Conservation (phyloP, 371 early-diverging fungal genomes). For the Batrachochytrium dendrobatidis region DNA sequence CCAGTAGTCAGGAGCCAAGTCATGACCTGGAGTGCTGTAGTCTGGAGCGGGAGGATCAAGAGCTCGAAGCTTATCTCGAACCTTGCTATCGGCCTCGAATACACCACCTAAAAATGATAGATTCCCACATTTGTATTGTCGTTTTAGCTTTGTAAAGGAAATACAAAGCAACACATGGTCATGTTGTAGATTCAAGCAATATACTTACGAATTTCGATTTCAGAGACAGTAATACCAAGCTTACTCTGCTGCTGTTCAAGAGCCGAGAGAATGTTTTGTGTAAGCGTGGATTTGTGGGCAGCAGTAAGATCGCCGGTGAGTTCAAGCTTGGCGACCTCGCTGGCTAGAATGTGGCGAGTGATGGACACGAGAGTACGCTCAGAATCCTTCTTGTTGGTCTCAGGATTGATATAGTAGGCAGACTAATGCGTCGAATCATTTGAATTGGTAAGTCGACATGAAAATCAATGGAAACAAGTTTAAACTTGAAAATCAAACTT, state of each 20-base stretch:
- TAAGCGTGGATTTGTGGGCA: constrained; percentile 19
- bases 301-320: constrained; percentile 21
- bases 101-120: constrained; percentile 29
- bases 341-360: constrained; percentile 26
- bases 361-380: constrained; percentile 42
- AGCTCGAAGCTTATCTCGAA: constrained; percentile 41
- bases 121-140: not conserved
- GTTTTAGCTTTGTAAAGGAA: not conserved
- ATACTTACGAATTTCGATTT: constrained; percentile 38
- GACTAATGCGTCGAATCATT: constrained; percentile 29
- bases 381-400: constrained; percentile 39
- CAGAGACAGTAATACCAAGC: constrained; percentile 28
- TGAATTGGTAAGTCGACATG: not conserved
- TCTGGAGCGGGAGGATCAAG: constrained; percentile 34
- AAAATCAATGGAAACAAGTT: not conserved
- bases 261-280: constrained; percentile 27
- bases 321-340: constrained; percentile 23
- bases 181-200: not conserved
- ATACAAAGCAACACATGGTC: not conserved
- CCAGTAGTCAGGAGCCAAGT: constrained; percentile 42
- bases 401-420: constrained; percentile 38
- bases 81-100: constrained; percentile 27
- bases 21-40: constrained; percentile 32
- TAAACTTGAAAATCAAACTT: not conserved
- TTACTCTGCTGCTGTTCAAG: constrained; percentile 27